Evolutionary conservation across 2,329 filamentous ascomycete species (phyloP), one percentile per base, ranked within the genome.

Genomic region (Xylariaceae sp.): DNA sequence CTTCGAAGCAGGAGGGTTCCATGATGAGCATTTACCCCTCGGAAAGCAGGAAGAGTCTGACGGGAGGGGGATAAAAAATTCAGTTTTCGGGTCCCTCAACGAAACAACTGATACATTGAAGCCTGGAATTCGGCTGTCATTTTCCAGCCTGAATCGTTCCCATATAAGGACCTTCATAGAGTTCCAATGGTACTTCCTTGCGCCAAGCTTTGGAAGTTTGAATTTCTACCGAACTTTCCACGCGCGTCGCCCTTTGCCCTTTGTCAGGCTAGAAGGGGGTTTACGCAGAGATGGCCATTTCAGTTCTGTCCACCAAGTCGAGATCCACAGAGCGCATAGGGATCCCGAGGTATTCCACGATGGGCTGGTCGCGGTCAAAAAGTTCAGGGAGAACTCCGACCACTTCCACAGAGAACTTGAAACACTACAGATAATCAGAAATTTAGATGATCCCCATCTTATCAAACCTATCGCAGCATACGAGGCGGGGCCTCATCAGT

Each of bases 381-480:
- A 23, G 9, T 46, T 53, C 16, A 36, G 18, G 18, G 33, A 36
- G 7, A 47, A 41, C 23, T 21, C 27, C 4, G 23, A 49, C 3
- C 36, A 35, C 16, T 54, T 49, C 15, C 20, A 41, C 5, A 55
- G 32, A 13, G 51, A 55, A 32, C 11, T 47, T 21, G 35, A 45
- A 16, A 42, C 16, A 8, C 29, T 54, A 8, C 16, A 35, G 6
- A 39, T 23, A 9, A 51, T 55, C 20, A 46, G 20, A 24, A 7
- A 29, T 5, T 36, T 50, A 3, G 6, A 41, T 7, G 32, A 51
- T 35, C 44, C 23, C 10, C 45, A 61, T 40, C 40, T 60, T 9
- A 54, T 60, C 26, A 48, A 44, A 8, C 42, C 58, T 4, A 44
- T 60, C 10, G 51, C 51, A 2, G 37, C 43, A 5, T 57, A 41